Evolutionary conservation across 768 basidiomycete species (phyloP).

Genomic region (Boletus tomentosulus): DNA sequence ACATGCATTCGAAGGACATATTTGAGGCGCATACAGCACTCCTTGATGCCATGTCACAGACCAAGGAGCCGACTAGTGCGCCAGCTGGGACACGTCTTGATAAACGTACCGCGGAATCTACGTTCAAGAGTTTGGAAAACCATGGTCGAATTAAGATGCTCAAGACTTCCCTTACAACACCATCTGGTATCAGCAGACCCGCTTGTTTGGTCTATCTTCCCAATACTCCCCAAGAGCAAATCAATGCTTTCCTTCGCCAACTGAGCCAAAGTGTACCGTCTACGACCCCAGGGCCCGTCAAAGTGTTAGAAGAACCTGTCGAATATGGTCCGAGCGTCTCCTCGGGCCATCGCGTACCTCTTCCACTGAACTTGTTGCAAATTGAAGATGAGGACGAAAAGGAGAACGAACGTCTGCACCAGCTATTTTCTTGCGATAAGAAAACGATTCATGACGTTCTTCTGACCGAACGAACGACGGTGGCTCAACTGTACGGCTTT

Average conservation of each 20-base stretch:
- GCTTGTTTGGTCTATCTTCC: constrained; percentile 66
- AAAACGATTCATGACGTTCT: neutral
- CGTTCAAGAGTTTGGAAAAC: constrained; percentile 57
- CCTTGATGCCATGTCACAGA: constrained; percentile 51
- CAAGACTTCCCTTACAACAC: constrained; percentile 56
- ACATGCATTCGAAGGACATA: constrained; percentile 64
- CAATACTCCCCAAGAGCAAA: constrained; percentile 44
- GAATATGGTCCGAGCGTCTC: constrained; percentile 49
- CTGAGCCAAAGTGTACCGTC: constrained; percentile 38
- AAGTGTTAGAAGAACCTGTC: constrained; percentile 50
- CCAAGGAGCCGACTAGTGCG: constrained; percentile 67
- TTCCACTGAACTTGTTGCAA: neutral
- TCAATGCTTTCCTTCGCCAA: constrained; percentile 57
- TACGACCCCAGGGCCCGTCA: constrained; percentile 34
- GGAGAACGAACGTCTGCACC: neutral
- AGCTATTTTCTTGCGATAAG: neutral
- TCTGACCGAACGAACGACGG: neutral
- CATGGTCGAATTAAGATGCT: constrained; percentile 68
- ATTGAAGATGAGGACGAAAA: neutral
- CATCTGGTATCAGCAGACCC: constrained; percentile 55
- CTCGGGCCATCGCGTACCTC: constrained; percentile 6
- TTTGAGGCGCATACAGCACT: constrained; percentile 62
- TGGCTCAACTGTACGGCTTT: neutral
- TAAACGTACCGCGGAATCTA: constrained; percentile 62
- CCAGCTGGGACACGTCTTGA: constrained; percentile 67